Conservation (phyloP, 148 eudicot genomes). For the Arctostaphylos glauca region DNA sequence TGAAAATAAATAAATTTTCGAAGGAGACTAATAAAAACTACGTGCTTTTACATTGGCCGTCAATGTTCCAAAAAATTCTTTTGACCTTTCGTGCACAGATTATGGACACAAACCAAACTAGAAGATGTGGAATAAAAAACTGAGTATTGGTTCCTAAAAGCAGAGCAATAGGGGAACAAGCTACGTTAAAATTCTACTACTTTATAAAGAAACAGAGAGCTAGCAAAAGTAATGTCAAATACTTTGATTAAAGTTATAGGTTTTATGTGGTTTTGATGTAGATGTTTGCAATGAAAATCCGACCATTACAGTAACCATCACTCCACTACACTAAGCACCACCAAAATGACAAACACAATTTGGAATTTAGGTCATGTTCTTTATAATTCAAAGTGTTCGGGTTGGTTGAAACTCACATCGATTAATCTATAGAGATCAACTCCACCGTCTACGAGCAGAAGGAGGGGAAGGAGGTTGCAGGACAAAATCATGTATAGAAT, state of each 20-base stretch:
- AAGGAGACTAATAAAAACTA: not conserved
- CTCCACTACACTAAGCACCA: not conserved
- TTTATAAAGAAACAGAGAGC: not conserved
- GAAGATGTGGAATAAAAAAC: not conserved
- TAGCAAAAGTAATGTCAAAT: not conserved
- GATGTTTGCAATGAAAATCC: constrained; percentile 1
- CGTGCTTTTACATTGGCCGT: not conserved
- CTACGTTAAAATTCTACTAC: not conserved
- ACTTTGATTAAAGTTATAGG: not conserved
- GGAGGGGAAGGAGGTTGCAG: too few relatives aligned
- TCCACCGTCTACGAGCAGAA: too few relatives aligned
- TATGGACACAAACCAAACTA: not conserved
- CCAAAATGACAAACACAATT: too few relatives aligned
- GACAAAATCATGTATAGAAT: too few relatives aligned
- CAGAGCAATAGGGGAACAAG: not conserved
- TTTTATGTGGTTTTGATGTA: not conserved
- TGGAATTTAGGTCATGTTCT: too few relatives aligned
- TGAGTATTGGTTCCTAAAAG: not conserved
- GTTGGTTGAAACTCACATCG: too few relatives aligned
- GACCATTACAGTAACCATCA: not conserved
- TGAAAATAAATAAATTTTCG: not conserved
- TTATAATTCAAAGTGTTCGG: too few relatives aligned
- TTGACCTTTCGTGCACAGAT: not conserved
- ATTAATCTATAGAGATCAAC: too few relatives aligned
- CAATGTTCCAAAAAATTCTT: not conserved